These are phyloP conservation scores for Pichia terricola DNA, from an alignment of 1,139 yeast genomes.

Conservation along the genomic window DNA sequence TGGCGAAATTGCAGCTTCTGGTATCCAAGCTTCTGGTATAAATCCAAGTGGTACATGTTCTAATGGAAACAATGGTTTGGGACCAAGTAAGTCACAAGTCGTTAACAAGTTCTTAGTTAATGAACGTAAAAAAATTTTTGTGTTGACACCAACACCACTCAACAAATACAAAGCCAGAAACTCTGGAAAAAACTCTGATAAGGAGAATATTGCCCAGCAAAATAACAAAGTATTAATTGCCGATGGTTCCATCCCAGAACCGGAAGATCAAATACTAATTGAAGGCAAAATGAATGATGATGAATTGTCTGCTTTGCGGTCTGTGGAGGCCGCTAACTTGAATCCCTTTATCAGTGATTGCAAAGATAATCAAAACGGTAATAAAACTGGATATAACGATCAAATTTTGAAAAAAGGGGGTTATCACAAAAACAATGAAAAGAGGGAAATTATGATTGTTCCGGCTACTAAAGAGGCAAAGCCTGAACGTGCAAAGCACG, in stretches of 20 bases:
- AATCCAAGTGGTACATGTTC: conserved; percentile 13
- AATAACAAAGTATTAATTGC: not conserved
- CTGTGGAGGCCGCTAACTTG: conserved; percentile 10
- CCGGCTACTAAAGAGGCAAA: not conserved
- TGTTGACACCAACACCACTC: conserved; percentile 6
- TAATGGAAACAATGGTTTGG: conserved; percentile 44
- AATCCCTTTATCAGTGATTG: conserved; percentile 11
- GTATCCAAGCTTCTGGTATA: conserved; percentile 36
- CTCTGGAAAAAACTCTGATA: not conserved
- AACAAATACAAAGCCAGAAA: not conserved
- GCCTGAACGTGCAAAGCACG: conserved; percentile 4
- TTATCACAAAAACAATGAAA: not conserved
- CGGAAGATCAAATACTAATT: not conserved
- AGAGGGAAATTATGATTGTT: not conserved
- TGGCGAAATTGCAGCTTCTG: conserved; percentile 71
- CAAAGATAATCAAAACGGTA: not conserved
- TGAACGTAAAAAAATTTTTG: conserved; percentile 19
- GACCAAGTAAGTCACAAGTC: conserved; percentile 58
- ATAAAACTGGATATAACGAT: not conserved
- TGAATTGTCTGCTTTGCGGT: conserved; percentile 12
- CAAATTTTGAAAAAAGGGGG: not conserved
- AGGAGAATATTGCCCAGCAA: not conserved
- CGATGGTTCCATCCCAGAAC: not conserved
- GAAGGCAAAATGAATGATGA: conserved; percentile 6
- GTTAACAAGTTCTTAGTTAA: conserved; percentile 42